phyloP scores from a whole-genome alignment of 345 rosid species.

The Populus euphratica region DNA sequence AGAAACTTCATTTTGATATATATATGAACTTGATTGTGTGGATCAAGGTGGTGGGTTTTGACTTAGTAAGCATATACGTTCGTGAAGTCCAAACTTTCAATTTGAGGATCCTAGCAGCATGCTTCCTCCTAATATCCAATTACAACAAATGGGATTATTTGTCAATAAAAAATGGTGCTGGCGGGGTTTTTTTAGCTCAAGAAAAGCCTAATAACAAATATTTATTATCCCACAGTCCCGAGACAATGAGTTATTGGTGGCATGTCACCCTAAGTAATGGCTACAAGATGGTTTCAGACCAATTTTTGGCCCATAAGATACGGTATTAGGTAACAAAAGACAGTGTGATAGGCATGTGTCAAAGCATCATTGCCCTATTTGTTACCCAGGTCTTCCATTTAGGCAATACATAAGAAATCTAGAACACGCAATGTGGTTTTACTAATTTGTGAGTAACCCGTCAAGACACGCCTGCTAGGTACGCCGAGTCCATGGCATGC shows the following conservation, averaged over 20 bases:
- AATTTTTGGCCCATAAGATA: background rate
- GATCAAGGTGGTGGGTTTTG: background rate
- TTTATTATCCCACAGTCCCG: too few relatives aligned
- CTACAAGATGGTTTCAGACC: too few relatives aligned
- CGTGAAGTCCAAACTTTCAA: background rate
- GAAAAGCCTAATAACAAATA: background rate
- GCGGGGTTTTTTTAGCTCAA: background rate
- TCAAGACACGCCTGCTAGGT: background rate
- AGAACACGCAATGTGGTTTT: constrained; percentile 8
- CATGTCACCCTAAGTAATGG: background rate
- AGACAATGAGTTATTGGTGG: background rate
- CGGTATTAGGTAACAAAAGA: background rate
- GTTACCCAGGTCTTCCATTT: background rate
- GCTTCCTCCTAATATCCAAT: too few relatives aligned
- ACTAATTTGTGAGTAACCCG: background rate
- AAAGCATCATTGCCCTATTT: background rate
- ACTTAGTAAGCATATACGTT: background rate
- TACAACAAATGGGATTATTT: too few relatives aligned
- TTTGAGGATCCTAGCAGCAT: background rate
- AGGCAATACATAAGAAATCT: background rate
- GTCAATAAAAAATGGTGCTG: background rate
- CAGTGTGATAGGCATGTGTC: background rate
- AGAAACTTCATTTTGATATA: too few relatives aligned
- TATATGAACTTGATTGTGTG: too few relatives aligned
- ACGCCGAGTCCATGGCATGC: background rate